These are phyloP conservation scores for Allium cepa DNA, from an alignment of 106 monocot species.

Conservation along the genomic window DNA sequence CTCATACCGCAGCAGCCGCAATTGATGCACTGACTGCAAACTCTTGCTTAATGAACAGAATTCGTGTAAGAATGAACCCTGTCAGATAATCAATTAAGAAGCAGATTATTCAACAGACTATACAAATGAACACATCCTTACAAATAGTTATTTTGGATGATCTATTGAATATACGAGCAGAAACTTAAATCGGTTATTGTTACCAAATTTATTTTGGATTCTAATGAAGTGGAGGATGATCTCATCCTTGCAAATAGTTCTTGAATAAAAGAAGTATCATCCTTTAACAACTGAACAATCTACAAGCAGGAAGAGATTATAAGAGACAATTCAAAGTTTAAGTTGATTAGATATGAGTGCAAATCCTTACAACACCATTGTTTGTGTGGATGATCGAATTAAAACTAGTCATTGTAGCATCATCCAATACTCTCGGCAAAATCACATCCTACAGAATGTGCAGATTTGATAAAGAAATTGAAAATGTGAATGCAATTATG, in stretches of 20 bases:
- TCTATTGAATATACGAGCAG: background rate
- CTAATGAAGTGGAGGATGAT: constrained; percentile 47
- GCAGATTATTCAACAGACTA: background rate
- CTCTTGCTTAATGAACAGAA: constrained; percentile 86
- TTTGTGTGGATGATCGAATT: constrained; percentile 79
- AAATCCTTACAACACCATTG: constrained; percentile 67
- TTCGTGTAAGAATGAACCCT: constrained; percentile 87
- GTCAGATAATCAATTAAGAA: constrained; percentile 3
- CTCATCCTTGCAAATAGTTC: constrained; percentile 80
- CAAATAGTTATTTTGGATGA: background rate
- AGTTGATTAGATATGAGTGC: constrained; percentile 7
- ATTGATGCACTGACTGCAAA: constrained; percentile 67
- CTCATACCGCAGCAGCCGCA: constrained; percentile 66
- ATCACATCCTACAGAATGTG: constrained; percentile 70
- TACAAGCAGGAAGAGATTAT: constrained; percentile 12
- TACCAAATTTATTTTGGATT: constrained; percentile 86
- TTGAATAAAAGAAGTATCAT: constrained; percentile 84
- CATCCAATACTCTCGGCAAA: constrained; percentile 76
- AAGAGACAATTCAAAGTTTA: constrained; percentile 2
- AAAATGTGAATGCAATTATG: background rate
- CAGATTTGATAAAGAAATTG: background rate
- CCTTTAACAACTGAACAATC: constrained; percentile 85
- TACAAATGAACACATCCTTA: background rate
- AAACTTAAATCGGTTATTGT: constrained; percentile 5
- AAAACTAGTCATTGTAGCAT: constrained; percentile 62